phyloP scores from a whole-genome alignment of 305 asterid genomes.

The Fraxinus sp. region DNA sequence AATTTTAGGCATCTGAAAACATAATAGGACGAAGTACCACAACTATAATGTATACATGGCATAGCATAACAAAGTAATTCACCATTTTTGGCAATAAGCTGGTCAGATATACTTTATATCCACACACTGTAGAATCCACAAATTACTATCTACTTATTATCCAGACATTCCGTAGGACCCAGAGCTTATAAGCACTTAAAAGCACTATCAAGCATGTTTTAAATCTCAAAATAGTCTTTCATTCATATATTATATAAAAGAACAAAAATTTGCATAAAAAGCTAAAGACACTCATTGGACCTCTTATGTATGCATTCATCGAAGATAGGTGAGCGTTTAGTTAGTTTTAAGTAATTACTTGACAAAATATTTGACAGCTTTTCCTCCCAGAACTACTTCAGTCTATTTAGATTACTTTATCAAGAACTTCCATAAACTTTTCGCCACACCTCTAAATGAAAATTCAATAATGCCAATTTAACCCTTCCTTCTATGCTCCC shows the following conservation, averaged over 20 bases:
- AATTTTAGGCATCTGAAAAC: slow-evolving; percentile 24
- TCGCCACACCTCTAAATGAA: neutral
- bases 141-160: neutral
- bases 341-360: slow-evolving; percentile 1
- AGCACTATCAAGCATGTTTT: neutral
- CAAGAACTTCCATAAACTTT: neutral
- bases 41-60: neutral
- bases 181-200: neutral
- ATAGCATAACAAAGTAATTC: slow-evolving; percentile 13
- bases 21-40: neutral
- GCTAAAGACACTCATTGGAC: slow-evolving; percentile 11
- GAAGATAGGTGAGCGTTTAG: slow-evolving; percentile 17
- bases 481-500: neutral
- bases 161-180: neutral
- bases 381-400: neutral
- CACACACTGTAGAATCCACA: neutral
- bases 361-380: slow-evolving; percentile 16
- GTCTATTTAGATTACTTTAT: neutral
- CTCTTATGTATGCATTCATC: slow-evolving; percentile 10
- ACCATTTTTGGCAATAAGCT: neutral
- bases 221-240: neutral
- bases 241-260: neutral
- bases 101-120: neutral
- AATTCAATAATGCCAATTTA: neutral
- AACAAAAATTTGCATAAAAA: neutral